These are phyloP conservation scores for Sporisorium exsertum DNA, from an alignment of 1,284 basidiomycete species.

Conservation along the genomic window DNA sequence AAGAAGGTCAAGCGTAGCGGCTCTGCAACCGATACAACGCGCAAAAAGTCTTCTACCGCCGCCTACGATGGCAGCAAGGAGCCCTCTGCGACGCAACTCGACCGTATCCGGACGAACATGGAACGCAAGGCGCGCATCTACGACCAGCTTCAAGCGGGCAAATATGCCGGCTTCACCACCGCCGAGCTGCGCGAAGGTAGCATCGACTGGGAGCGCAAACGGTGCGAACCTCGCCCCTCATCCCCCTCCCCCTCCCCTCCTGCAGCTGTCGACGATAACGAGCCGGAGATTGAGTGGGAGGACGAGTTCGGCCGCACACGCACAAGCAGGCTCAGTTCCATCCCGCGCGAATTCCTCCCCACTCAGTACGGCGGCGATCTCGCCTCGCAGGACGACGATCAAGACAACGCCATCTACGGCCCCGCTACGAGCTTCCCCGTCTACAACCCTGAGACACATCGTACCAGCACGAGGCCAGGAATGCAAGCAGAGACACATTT, in stretches of 20 bases:
- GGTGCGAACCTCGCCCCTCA: slow-evolving; percentile 42
- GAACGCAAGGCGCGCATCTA: slow-evolving; percentile 86
- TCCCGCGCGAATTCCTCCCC: slow-evolving; percentile 77
- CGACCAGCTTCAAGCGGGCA: slow-evolving; percentile 82
- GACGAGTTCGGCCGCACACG: slow-evolving; percentile 86
- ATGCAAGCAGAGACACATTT: slow-evolving; percentile 74
- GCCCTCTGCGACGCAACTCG: slow-evolving; percentile 69
- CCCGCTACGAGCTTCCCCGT: slow-evolving; percentile 78
- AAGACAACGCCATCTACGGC: slow-evolving; percentile 55
- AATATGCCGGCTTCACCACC: slow-evolving; percentile 78
- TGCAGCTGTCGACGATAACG: slow-evolving; percentile 27
- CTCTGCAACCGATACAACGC: neutral
- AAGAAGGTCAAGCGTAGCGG: neutral
- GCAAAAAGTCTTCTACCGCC: neutral
- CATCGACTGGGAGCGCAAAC: slow-evolving; percentile 79
- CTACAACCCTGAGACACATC: slow-evolving; percentile 75
- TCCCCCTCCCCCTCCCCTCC: slow-evolving; percentile 30
- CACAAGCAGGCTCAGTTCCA: slow-evolving; percentile 78
- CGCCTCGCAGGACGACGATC: neutral
- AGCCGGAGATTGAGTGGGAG: slow-evolving; percentile 78
- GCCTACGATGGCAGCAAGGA: neutral
- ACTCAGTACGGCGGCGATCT: slow-evolving; percentile 68
- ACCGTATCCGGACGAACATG: slow-evolving; percentile 76
- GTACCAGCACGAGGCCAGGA: neutral
- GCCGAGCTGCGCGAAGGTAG: slow-evolving; percentile 76